Evolutionary conservation across 1,284 basidiomycete species (phyloP).

Genomic region (Ganoderma sinense): DNA sequence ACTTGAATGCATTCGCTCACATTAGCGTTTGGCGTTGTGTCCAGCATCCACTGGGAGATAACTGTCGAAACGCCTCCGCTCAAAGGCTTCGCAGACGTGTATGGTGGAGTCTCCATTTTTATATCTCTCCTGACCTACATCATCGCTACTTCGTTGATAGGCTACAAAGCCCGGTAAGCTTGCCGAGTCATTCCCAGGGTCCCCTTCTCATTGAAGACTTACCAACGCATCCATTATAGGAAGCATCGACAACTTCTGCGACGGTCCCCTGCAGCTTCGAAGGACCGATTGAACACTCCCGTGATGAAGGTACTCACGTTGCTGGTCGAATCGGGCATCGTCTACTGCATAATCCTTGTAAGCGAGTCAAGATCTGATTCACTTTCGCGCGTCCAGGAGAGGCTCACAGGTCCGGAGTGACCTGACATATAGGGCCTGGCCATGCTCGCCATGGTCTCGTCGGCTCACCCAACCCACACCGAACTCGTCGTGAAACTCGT

Average conservation of each 20-base stretch:
- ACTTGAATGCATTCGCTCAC: no score
- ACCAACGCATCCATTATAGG: not conserved
- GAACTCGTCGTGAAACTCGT: not conserved
- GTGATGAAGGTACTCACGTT: not conserved
- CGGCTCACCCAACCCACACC: not conserved
- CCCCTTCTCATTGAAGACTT: no score
- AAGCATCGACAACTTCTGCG: not conserved
- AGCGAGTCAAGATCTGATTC: not conserved
- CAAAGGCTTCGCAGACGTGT: not conserved
- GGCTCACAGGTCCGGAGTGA: not conserved
- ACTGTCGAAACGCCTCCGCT: not conserved
- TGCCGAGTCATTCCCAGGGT: not conserved
- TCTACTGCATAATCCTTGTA: not conserved
- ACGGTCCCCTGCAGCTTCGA: not conserved
- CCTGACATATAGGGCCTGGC: not conserved
- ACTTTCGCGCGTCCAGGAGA: not conserved
- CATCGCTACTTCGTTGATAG: not conserved
- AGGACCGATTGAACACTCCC: not conserved
- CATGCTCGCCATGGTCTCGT: not conserved
- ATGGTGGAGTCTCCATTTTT: not conserved
- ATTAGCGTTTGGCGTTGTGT: not conserved
- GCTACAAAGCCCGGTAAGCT: not conserved
- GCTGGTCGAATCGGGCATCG: not conserved
- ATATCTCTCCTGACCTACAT: not conserved
- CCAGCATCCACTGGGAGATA: not conserved